A percentile compares a stretch with the other conserved stretches of the same genome.
phyloP scores from a whole-genome alignment of 2,329 filamentous ascomycete genomes.

The Colletotrichum endophyticum region DNA sequence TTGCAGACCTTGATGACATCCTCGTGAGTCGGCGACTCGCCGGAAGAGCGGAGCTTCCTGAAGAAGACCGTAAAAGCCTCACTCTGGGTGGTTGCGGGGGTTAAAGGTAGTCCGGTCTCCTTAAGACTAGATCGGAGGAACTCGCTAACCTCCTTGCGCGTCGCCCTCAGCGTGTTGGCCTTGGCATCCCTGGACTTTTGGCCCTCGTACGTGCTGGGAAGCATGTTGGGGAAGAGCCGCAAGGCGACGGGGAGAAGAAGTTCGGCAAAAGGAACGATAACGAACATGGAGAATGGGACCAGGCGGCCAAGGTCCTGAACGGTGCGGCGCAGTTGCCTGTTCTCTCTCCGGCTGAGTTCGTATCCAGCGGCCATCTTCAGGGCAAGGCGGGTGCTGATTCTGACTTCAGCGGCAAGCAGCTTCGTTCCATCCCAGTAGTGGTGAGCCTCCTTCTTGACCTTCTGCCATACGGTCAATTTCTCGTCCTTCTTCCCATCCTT shows the following conservation, averaged over 20 bases:
- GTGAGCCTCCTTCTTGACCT: constrained; percentile 89
- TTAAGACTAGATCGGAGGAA: constrained; percentile 89
- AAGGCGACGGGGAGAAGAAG: constrained; percentile 89
- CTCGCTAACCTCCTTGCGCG: constrained; percentile 89
- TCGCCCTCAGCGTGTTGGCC: constrained; percentile 78
- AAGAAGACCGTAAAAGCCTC: constrained; percentile 98
- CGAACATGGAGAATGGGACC: constrained; percentile 94
- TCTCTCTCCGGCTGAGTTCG: constrained; percentile 91
- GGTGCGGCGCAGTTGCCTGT: constrained; percentile 90
- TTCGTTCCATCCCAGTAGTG: constrained; percentile 99
- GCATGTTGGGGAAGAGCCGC: constrained; percentile 94
- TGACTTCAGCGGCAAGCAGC: constrained; percentile 88
- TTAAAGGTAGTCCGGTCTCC: constrained; percentile 92
- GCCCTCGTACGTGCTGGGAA: constrained; percentile 96
- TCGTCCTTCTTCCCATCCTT: constrained; percentile 74
- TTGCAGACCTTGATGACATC: constrained; percentile 99
- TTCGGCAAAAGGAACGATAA: constrained; percentile 96
- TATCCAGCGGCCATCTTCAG: constrained; percentile 98
- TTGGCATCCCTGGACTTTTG: constrained; percentile 91
- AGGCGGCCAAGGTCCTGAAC: constrained; percentile 92
- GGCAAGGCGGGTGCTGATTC: constrained; percentile 88
- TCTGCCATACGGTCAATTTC: constrained; percentile 88
- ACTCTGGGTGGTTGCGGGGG: constrained; percentile 81
- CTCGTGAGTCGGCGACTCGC: constrained; percentile 83
- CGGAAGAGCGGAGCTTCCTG: constrained; percentile 91